Evolutionary conservation across 1,284 basidiomycete species (phyloP).

Genomic region (Tremellales sp.): DNA sequence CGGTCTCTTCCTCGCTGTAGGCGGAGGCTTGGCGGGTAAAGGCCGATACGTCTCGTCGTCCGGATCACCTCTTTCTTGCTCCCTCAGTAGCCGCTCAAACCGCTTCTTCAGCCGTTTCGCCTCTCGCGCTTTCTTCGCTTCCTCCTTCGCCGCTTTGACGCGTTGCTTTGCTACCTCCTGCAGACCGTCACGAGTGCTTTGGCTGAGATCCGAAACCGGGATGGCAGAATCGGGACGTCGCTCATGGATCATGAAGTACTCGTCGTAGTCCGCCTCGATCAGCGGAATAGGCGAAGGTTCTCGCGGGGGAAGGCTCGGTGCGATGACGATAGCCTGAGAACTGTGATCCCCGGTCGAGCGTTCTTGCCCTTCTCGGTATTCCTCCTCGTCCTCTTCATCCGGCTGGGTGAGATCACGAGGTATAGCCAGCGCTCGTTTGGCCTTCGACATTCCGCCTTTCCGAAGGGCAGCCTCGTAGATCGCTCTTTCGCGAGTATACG

Average conservation of each 20-base stretch:
- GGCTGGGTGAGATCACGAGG: constrained; percentile 15
- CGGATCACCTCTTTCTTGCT: constrained; percentile 1
- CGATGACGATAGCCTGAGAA: constrained; percentile 37
- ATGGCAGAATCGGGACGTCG: not conserved
- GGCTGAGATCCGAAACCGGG: not conserved
- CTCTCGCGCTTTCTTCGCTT: constrained; percentile 13
- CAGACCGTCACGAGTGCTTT: too few relatives aligned
- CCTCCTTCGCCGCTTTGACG: constrained; percentile 26
- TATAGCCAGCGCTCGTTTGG: constrained; percentile 19
- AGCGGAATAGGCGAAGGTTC: constrained; percentile 12
- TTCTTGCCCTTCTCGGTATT: constrained; percentile 11
- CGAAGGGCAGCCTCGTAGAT: constrained; percentile 39
- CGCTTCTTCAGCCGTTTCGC: constrained; percentile 19
- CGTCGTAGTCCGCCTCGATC: constrained; percentile 35
- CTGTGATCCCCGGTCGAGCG: constrained; percentile 9
- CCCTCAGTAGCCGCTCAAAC: constrained; percentile 28
- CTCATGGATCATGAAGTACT: constrained; percentile 32
- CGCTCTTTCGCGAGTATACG: constrained; percentile 45
- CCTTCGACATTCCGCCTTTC: constrained; percentile 38
- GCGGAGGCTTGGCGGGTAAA: not conserved
- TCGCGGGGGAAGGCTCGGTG: constrained; percentile 13
- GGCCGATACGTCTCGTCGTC: not conserved
- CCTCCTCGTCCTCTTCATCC: constrained; percentile 16
- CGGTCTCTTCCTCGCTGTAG: not conserved
- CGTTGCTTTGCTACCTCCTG: constrained; percentile 33